Base-by-base conservation (phyloP, 306 rosid species). In the Luffa acutangula region DNA sequence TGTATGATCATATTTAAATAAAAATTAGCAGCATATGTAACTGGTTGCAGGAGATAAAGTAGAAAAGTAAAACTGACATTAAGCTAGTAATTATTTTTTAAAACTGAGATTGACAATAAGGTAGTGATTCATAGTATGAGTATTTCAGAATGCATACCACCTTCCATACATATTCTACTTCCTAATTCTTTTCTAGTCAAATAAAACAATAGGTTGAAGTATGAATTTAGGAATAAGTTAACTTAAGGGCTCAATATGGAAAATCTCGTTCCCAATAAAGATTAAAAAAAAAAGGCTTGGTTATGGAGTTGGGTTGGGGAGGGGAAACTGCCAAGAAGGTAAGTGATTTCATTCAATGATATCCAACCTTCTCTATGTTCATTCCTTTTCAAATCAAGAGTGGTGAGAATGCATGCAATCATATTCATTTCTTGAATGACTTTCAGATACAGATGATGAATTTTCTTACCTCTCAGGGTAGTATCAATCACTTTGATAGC, bases 401-500 rank as follows among this genome's bases (percentile, higher is more conserved):
- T 67, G 41, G 7, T 4, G 46, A 65, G 45, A 37, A 67, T 67
- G 48, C 6, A 60, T 34, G 20, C 45, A 34, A 34, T 4, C 49
- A 15, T 66, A 20, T 54, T 69, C 75, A 41, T 15, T 69, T n/a
- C 34, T 9, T 69, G 54, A 43, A 69, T 25, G 4, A 69, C 6
- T 42, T 41, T n/a, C n/a, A n/a, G n/a, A n/a, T n/a, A n/a, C n/a
- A n/a, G n/a, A n/a, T n/a, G n/a, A n/a, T n/a, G n/a, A 56, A 12
- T 48, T 14, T 6, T 42, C 80, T 76, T 79, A 95, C 97, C 97
- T 93, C 97, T 85, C 92, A n/a, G n/a, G n/a, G n/a, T n/a, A n/a
- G n/a, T n/a, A n/a, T n/a, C n/a, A n/a, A n/a, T n/a, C n/a, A n/a
- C n/a, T n/a, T n/a, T n/a, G n/a, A n/a, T n/a, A n/a, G n/a, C n/a